phyloP scores from a whole-genome alignment of 805 yeast species.

The Starmera quercuum region DNA sequence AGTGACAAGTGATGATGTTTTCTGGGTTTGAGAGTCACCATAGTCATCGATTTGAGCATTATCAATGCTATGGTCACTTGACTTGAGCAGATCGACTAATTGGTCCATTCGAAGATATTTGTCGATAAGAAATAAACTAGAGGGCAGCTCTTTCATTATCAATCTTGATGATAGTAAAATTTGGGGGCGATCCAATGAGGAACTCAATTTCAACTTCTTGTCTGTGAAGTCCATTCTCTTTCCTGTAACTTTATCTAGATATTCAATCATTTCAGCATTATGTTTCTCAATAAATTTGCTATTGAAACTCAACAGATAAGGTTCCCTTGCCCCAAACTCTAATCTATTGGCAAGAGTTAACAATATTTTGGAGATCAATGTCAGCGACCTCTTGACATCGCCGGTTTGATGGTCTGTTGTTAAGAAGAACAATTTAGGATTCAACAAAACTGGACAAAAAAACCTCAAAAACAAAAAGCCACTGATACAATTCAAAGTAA shows the following conservation, averaged over 20 bases:
- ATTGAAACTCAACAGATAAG: constrained; percentile 68
- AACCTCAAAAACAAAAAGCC: constrained; percentile 81
- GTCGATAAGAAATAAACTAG: constrained; percentile 63
- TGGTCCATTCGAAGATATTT: constrained; percentile 55
- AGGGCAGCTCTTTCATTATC: constrained; percentile 51
- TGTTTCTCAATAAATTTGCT: constrained; percentile 48
- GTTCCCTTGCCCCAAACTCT: constrained; percentile 74
- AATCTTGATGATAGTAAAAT: constrained; percentile 42
- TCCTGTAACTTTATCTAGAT: constrained; percentile 65
- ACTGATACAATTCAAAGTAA: constrained; percentile 65
- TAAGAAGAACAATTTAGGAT: constrained; percentile 78
- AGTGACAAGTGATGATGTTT: neutral
- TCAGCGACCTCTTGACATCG: constrained; percentile 65
- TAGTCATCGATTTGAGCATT: constrained; percentile 13
- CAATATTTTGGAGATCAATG: constrained; percentile 71
- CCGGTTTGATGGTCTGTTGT: constrained; percentile 67
- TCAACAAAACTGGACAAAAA: constrained; percentile 85
- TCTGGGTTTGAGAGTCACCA: constrained; percentile 5
- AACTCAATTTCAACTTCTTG: constrained; percentile 47
- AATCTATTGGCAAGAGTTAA: constrained; percentile 75
- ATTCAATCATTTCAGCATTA: constrained; percentile 51
- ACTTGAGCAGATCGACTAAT: constrained; percentile 39
- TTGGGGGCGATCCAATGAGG: constrained; percentile 50
- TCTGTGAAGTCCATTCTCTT: constrained; percentile 59
- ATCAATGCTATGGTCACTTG: neutral